A percentile compares a stretch with the other conserved stretches of the same genome.
Conservation (phyloP, 2,329 filamentous ascomycete species). For the Fusarium sp. region DNA sequence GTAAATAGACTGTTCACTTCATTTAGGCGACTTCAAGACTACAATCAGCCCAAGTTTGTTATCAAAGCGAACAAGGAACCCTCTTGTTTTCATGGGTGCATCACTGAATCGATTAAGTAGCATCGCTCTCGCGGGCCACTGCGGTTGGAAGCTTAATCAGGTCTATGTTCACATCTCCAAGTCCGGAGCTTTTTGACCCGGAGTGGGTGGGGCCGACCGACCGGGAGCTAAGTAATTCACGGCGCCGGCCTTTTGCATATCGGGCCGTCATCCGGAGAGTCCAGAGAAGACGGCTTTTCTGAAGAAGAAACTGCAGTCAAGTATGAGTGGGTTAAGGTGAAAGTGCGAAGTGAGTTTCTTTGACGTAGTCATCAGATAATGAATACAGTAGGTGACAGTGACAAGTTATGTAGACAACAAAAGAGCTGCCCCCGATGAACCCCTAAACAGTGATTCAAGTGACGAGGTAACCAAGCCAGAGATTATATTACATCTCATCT, state of each 20-base stretch:
- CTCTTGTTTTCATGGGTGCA: background rate
- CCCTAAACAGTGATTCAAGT: background rate
- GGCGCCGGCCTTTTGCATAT: background rate
- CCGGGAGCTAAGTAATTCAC: background rate
- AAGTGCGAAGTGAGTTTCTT: too few relatives aligned
- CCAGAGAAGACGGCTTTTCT: background rate
- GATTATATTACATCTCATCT: background rate
- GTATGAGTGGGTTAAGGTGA: too few relatives aligned
- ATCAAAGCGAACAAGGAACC: background rate
- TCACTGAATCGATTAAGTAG: background rate
- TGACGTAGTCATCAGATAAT: fast-evolving
- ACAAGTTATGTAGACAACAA: background rate
- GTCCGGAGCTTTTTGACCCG: background rate
- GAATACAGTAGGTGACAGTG: background rate
- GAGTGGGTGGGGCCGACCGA: background rate
- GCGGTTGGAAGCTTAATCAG: background rate
- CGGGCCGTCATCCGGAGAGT: background rate
- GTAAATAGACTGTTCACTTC: background rate
- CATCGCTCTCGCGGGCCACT: too few relatives aligned
- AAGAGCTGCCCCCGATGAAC: background rate
- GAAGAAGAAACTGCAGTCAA: too few relatives aligned
- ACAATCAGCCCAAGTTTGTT: background rate
- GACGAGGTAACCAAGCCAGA: background rate
- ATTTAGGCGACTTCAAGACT: too few relatives aligned
- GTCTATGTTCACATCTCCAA: background rate